phyloP scores from a whole-genome alignment of 2,329 filamentous ascomycete genomes.

The Zymoseptoria brevis region DNA sequence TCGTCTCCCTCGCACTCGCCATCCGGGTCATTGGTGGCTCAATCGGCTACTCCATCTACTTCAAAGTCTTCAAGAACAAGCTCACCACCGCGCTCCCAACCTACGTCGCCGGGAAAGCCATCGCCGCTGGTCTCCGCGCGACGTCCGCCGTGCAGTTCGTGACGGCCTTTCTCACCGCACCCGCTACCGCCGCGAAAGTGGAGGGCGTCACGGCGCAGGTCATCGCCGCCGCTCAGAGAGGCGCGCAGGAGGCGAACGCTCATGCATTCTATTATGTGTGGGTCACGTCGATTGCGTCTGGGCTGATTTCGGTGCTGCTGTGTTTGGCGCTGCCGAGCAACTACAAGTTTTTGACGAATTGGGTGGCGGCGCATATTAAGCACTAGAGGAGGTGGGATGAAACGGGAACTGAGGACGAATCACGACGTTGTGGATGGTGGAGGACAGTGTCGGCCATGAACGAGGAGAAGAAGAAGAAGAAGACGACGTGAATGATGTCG shows the following conservation, averaged over 20 bases:
- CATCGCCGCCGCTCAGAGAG: slow-evolving; percentile 5
- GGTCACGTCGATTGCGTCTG: slow-evolving; percentile 13
- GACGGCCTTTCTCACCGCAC: slow-evolving; percentile 4
- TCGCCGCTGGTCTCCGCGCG: slow-evolving; percentile 16
- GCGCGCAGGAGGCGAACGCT: slow-evolving; percentile 4
- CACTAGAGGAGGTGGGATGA: background rate
- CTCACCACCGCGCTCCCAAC: slow-evolving; percentile 42
- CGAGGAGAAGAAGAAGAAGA: background rate
- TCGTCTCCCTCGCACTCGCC: slow-evolving; percentile 58
- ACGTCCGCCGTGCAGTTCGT: slow-evolving; percentile 6
- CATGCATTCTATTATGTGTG: slow-evolving; percentile 13
- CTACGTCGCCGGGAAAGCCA: slow-evolving; percentile 40
- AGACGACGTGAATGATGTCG: background rate
- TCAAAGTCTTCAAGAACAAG: slow-evolving; percentile 43
- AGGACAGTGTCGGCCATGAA: background rate
- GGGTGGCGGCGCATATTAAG: slow-evolving; percentile 7
- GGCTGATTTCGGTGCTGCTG: slow-evolving; percentile 2
- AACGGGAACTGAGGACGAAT: background rate
- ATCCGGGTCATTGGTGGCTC: slow-evolving; percentile 59
- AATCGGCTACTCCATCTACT: slow-evolving; percentile 31
- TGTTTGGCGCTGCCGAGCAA: slow-evolving; percentile 5
- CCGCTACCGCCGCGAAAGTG: background rate
- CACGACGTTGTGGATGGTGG: background rate
- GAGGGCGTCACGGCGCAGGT: slow-evolving; percentile 9
- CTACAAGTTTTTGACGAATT: slow-evolving; percentile 8